Percentiles rank a stretch among this genome's conserved stretches.
Evolutionary conservation across 768 basidiomycete species (phyloP).

Genomic region (Terana coerulea): DNA sequence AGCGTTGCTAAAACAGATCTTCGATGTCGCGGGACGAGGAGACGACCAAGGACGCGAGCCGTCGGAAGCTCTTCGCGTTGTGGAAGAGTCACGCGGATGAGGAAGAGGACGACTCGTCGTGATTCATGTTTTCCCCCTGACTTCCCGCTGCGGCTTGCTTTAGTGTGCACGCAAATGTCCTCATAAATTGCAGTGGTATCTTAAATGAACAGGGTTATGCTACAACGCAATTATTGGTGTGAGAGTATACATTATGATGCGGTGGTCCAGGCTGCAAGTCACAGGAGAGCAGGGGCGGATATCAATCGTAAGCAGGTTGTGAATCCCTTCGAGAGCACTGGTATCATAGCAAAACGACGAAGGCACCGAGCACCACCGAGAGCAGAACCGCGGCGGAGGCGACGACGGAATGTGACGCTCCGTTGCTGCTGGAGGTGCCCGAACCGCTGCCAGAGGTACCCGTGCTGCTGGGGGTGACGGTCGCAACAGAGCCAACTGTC

Average conservation of each 20-base stretch:
- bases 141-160: no score
- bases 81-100: conserved; percentile 63
- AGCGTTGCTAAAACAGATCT: conserved; percentile 58
- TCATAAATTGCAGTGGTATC: conserved; percentile 3
- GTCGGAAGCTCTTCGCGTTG: conserved; percentile 78
- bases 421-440: neutral
- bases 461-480: conserved; percentile 7
- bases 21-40: conserved; percentile 70
- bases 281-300: no score
- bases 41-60: conserved; percentile 73
- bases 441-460: neutral
- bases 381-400: conserved; percentile 1
- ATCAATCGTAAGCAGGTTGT: no score
- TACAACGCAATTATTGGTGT: neutral
- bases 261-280: no score
- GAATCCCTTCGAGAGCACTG: no score
- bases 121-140: neutral
- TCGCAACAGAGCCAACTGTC: conserved; percentile 52
- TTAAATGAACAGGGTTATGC: conserved; percentile 7
- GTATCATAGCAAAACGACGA: conserved; percentile 1
- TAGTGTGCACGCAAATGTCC: neutral
- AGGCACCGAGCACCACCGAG: conserved; percentile 2
- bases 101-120: conserved; percentile 32
- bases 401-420: neutral
- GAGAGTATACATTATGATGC: no score